Evolutionary conservation across 2,329 filamentous ascomycete genomes (phyloP), one percentile per base, ranked within the genome.

Genomic region (Diplodia intermedia): DNA sequence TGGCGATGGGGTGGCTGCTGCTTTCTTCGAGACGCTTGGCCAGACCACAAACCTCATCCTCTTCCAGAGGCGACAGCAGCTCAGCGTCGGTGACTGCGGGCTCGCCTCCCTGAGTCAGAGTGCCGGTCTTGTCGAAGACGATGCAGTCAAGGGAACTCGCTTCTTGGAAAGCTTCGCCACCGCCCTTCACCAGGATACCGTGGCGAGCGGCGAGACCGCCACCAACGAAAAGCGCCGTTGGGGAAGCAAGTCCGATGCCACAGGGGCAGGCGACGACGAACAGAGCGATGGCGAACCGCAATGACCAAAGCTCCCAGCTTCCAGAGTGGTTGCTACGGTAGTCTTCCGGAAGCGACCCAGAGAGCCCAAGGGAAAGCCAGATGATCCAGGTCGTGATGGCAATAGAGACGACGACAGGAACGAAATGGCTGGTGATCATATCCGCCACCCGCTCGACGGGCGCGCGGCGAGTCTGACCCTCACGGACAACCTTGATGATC

Each of bases 81-180:
- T 82, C 79, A 70, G 86, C 80, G 20, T 87, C 83, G 5, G 88
- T 91, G 26, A 94, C 88, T 33, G 83, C 86, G 0, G 91, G 91
- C 71, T 92, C 89, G 7, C 90, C 91, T 4, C 86, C 86, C 72
- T 90, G 82, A 0, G 92, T 95, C 68, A 96, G 81, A 0, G 92
- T 96, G 1, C 92, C 92, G 0, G 92, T 96, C 83, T 96, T 95
- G 83, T 96, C 92, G 75, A 96, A 95, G 0, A 95, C 90, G 49
- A 95, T 89, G 65, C 89, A 90, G 76, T 93, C 89, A 54, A 94
- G 84, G 12, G 86, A 87, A 75, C 91, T 93, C 4, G 92, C 92
- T 80, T 93, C 92, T 77, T 94, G 91, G 75, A 95, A 94, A 0
- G 92, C 92, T 75, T 94, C 91, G 40, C 92, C 92, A 26, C 92